A percentile compares a stretch with the other conserved stretches of the same genome.
Conservation (phyloP, 129 eudicot genomes). For the Calendula officinalis region DNA sequence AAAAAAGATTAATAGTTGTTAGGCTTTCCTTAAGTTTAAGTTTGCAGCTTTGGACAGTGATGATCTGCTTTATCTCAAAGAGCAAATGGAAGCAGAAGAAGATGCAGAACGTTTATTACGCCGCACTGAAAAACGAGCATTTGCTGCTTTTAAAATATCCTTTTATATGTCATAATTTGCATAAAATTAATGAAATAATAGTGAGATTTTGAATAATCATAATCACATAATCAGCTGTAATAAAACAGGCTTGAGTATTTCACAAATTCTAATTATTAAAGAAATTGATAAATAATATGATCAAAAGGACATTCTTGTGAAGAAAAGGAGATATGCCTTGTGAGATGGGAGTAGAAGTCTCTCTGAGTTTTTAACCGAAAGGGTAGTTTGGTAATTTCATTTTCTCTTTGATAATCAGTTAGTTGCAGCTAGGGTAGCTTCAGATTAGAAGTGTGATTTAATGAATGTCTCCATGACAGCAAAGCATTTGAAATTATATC, state of each 20-base stretch:
- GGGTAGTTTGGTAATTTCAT: too few species aligned
- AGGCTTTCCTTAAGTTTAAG: constrained; percentile 37
- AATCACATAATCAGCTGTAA: too few species aligned
- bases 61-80: constrained; percentile 95
- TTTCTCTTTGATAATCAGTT: too few species aligned
- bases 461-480: background rate
- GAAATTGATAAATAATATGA: too few species aligned
- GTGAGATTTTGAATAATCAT: too few species aligned
- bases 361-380: too few species aligned
- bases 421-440: background rate
- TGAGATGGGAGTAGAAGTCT: too few species aligned
- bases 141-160: constrained; percentile 97
- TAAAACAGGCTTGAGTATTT: too few species aligned
- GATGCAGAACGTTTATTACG: constrained; percentile 94
- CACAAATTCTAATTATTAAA: too few species aligned
- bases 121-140: constrained; percentile 95
- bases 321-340: too few species aligned
- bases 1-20: background rate
- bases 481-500: background rate
- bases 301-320: too few species aligned
- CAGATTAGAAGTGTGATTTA: background rate
- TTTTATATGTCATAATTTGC: constrained; percentile 32
- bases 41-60: constrained; percentile 98
- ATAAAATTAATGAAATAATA: too few species aligned
- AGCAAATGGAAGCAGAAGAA: constrained; percentile 99